Conservation (phyloP, 345 rosid species). For the Pugionium cornutum region DNA sequence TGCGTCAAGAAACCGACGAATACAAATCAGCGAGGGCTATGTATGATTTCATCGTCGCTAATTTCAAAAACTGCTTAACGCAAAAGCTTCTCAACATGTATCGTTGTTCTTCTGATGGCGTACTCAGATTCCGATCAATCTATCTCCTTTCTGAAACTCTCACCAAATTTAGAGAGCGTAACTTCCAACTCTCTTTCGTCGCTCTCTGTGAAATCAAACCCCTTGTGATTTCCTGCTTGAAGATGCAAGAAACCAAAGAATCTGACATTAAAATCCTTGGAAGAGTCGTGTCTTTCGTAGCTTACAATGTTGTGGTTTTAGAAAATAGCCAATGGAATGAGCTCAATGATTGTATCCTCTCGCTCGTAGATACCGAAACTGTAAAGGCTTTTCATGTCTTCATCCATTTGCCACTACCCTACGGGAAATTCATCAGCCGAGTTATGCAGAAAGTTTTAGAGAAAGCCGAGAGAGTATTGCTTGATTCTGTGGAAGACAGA, state of each 20-base stretch:
- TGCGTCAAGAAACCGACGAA: background rate
- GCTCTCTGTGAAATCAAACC: background rate
- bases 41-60: background rate
- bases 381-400: slow-evolving; percentile 9
- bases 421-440: background rate
- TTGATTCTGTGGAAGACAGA: background rate
- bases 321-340: background rate
- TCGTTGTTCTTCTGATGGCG: background rate
- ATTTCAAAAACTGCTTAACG: background rate
- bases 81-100: background rate
- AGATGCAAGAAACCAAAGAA: background rate
- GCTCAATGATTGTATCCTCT: slow-evolving; percentile 3
- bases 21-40: background rate
- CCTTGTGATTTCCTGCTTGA: background rate
- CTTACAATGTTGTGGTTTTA: background rate
- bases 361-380: background rate
- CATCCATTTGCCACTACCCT: background rate
- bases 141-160: background rate
- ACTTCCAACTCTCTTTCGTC: background rate
- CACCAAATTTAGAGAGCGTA: background rate
- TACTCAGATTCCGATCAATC: background rate
- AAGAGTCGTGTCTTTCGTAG: background rate
- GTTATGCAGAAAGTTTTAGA: background rate
- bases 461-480: background rate
- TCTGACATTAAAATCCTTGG: background rate